Conservation (phyloP, 164 flowering plant genomes). For the Pachysandra terminalis region DNA sequence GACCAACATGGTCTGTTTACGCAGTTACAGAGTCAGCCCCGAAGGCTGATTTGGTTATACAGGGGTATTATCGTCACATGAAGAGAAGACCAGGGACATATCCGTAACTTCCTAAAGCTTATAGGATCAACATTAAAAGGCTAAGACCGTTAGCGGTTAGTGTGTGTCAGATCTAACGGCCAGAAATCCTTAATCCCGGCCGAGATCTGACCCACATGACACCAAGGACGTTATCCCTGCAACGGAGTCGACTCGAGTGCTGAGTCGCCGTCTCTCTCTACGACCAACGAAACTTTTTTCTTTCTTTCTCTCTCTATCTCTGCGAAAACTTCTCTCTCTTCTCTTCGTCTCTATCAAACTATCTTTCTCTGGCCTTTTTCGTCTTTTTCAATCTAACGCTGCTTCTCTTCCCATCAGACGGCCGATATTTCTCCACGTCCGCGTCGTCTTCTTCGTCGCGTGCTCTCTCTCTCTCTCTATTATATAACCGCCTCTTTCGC, state of each 20-base stretch:
- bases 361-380: slow-evolving; percentile 23
- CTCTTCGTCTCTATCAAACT: slow-evolving; percentile 4
- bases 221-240: slow-evolving; percentile 7
- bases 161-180: background rate
- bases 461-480: background rate
- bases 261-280: slow-evolving; percentile 13
- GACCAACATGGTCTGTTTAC: no score
- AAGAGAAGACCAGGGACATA: background rate
- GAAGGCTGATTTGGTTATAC: no score
- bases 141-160: background rate
- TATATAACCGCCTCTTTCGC: background rate
- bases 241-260: slow-evolving; percentile 8
- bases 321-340: background rate
- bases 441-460: slow-evolving; percentile 26
- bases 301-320: slow-evolving; percentile 18
- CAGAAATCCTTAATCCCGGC: background rate
- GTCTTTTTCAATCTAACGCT: slow-evolving; percentile 18
- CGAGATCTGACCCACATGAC: background rate
- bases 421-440: slow-evolving; percentile 44
- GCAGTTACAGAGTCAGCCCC: no score
- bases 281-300: slow-evolving; percentile 9
- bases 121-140: no score
- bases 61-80: background rate
- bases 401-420: slow-evolving; percentile 31
- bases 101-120: background rate